Base-by-base conservation (phyloP, 2,329 filamentous ascomycete genomes). In the Fusarium vanettenii region DNA sequence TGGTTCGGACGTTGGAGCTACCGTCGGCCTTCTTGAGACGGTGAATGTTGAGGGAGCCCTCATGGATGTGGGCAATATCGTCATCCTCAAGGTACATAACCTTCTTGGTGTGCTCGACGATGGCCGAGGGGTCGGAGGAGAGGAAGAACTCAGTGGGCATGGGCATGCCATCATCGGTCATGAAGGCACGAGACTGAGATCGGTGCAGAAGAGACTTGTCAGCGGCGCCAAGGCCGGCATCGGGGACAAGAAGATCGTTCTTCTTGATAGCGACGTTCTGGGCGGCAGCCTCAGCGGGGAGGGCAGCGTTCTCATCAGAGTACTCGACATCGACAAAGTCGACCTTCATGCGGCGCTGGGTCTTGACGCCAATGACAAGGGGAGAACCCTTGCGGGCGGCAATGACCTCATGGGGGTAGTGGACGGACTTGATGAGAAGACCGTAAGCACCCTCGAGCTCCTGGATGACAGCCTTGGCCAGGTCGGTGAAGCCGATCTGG, bases 71-170 rank as follows among this genome's bases (percentile, higher is more conserved):
- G 76, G 97, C 97, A 88, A 99, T 98, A 83, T 99, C 97, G 84
- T 99, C 97, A 83, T 99, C 97, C 89, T 99, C 97, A 66, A 99
- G 93, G 89, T 99, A 99, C 86, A 99, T 92, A 76, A 99, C 97
- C 91, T 98, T 99, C 92, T 99, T 99, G 84, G 97, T 99, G 90
- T 99, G 97, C 89, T 99, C 97, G 78, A 99, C 94, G 81, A 99
- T 98, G 81, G 97, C 96, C 48, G 97, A 98, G 20, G 97, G 97
- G 86, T 99, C 97, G 69, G 97, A 99, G 69, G 97, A 99, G 78
- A 99, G 91, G 92, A 98, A 99, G 89, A 99, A 99, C 86, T 99
- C 97, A 80, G 96, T 96, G 74, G 97, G 96, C 91, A 98, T 97
- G 78, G 97, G 97, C 85, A 95, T 93, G 84, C 97, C 97, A 85